Evolutionary conservation across 805 yeast genomes (phyloP), one percentile per base, ranked within the genome.

Genomic region (Zygosaccharomyces kombuchaensis): DNA sequence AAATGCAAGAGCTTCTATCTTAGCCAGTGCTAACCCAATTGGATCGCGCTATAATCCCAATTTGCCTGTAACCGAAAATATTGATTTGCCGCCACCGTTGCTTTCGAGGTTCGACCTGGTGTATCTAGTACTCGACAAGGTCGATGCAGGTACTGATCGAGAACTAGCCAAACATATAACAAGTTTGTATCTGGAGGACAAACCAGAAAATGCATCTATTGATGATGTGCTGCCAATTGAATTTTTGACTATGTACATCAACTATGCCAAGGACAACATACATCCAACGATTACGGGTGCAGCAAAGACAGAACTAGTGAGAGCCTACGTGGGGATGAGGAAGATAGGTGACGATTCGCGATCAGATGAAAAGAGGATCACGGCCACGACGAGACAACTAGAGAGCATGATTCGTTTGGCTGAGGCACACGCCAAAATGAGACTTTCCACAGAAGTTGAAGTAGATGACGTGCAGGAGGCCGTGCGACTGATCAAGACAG

Each of bases 371-470:
- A 86, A 84, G 66, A 75, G 99, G 57, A 86, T 93, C 55, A 93
- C 99, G 0, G 99, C 99, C 3, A 93, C 99, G 0, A 91, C 99
- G 1, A 80, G 99, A 69, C 99, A 93, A 66, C 73, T 93, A 46
- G 99, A 93, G 68, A 83, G 95, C 43, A 87, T 93, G 96, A 90
- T 91, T 54, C 81, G 99, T 61, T 73, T 93, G 42, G 68, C 95
- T 0, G 99, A 93, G 68, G 99, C 98, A 0, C 98, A 93, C 64
- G 99, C 99, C 1, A 90, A 89, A 68, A 87, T 93, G 96, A 80
- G 96, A 57, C 73, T 93, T 25, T 77, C 91, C 1, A 68, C 73
- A 1, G 62, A 57, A 0, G 99, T 93, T 4, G 84, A 82, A 44
- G 72, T 85, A 21, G 74, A 73, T 23, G 99, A 93, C 65, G 99